Conservation (phyloP, 1,139 yeast species). For the Zygosaccharomyces sapae region DNA sequence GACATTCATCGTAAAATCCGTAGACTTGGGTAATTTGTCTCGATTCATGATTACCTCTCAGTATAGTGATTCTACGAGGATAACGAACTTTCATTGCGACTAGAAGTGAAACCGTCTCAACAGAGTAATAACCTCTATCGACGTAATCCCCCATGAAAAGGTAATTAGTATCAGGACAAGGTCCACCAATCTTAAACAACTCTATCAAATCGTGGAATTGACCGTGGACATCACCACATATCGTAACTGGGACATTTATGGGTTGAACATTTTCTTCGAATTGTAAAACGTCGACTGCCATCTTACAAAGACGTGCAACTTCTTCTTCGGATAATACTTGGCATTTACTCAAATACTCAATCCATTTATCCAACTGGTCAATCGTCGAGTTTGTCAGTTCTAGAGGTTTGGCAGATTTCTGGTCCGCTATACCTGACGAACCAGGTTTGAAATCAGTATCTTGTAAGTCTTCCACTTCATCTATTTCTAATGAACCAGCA, state of each 20-base stretch:
- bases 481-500: conserved; percentile 8
- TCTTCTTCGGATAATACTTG: conserved; percentile 78
- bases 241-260: conserved; percentile 80
- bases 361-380: conserved; percentile 82
- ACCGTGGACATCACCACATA: conserved; percentile 83
- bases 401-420: conserved; percentile 38
- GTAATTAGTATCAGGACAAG: conserved; percentile 71
- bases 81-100: conserved; percentile 75
- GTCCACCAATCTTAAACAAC: conserved; percentile 70
- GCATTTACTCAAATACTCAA: conserved; percentile 70
- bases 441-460: conserved; percentile 26
- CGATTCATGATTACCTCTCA: conserved; percentile 92
- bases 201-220: conserved; percentile 75
- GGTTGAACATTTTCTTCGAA: conserved; percentile 89
- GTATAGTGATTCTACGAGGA: conserved; percentile 75
- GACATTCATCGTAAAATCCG: conserved; percentile 90
- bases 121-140: conserved; percentile 87
- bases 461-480: conserved; percentile 5
- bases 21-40: conserved; percentile 91
- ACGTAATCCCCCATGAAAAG: conserved; percentile 86
- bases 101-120: conserved; percentile 70
- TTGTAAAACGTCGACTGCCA: conserved; percentile 82
- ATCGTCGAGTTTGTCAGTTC: conserved; percentile 41
- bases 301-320: conserved; percentile 73
- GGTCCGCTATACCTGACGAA: conserved; percentile 32